Base-by-base conservation (phyloP, 768 basidiomycete genomes). In the Tylopilus rubrobrunneus region DNA sequence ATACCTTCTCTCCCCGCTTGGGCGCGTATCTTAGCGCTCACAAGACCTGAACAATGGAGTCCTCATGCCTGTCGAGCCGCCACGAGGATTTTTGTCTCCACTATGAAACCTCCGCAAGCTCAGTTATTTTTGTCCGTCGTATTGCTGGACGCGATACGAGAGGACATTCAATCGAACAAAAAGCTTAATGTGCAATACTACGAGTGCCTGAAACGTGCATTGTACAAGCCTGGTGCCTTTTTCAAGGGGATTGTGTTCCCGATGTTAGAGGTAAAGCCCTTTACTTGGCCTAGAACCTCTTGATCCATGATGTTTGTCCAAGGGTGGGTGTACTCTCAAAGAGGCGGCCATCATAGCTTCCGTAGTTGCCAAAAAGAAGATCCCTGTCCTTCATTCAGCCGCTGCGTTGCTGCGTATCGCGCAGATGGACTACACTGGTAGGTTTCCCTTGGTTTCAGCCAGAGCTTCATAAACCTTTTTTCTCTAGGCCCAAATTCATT, bases 221-320 rank as follows among this genome's bases (percentile, higher is more conserved):
- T 98, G 54, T 98, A 96, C 71, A 99, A 98, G 70, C 97, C 97
- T 3, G 89, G 89, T 4, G 96, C 97, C 1, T 98, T 98, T 70
- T 98, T 98, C 79, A 98, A 99, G 69, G 97, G 96, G 5, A 86
- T 99, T 53, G 78, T 99, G 36, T 98, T 99, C 70, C 97, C 97
- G 1, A 77, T 99, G 69, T 80, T 97, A 56, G 92, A 96, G 67
- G 95, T 94, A 63, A 59, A 86, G 66, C 12, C 49, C 31, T 47
- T 45, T 17, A 41, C 37, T n/a, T 14, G 29, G 17, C 34, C 6
- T 50, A 25, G 9, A 78, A 74, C 68, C 75, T 71, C 25, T 33
- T 31, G 42, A 31, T 53, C 48, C 62, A 51, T 10, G 39, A 23
- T 40, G 5, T 17, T 42, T 45, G 7, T 14, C 23, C 19, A n/a